Evolutionary conservation across 2,329 filamentous ascomycete species (phyloP), one percentile per base, ranked within the genome.

Genomic region (Falciphora oryzae): DNA sequence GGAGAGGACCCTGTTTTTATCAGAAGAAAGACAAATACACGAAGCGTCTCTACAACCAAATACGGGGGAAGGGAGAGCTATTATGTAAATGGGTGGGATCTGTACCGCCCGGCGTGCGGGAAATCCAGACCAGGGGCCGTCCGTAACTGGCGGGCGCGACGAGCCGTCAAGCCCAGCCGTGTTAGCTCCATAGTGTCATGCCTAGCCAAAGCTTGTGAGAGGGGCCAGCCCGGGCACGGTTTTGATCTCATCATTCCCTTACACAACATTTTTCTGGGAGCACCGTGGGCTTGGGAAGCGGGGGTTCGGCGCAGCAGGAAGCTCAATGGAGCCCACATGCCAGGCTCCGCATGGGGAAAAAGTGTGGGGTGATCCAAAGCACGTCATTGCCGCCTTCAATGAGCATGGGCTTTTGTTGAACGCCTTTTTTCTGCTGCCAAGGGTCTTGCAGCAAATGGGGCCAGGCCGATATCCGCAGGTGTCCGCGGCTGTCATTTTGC

Each of bases 301-400:
- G 44, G 44, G 44, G 22, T 22, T 53, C 10, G 3, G 44, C 38
- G 44, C 22, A 2, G 22, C 22, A 7, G 44, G 22, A 18, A 53
- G 14, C 22, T 4, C 18, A 16, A 18, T 44, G 22, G 18, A 25
- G n/a, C 44, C 44, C 44, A 53, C 44, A 53, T 22, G 7, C 44
- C 22, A n/a, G 10, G 44, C 44, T n/a, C 22, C 44, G 44, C 44
- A 31, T 60, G 58, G 58, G 58, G 62, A 28, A 7, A 32, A 27
- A 59, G 27, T 59, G 62, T 59, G 62, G 62, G 62, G 62, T 58
- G 32, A 58, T 32, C 22, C 32, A 28, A 25, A 63, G 62, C 62
- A 63, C 62, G 62, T 63, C 62, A 63, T 63, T 25, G 31, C 56
- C 53, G n/a, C n/a, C 25, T n/a, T 8, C 56, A 44, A 63, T 63